phyloP scores from a whole-genome alignment of 2,329 filamentous ascomycete species.

The Aureobasidium leucospermi region DNA sequence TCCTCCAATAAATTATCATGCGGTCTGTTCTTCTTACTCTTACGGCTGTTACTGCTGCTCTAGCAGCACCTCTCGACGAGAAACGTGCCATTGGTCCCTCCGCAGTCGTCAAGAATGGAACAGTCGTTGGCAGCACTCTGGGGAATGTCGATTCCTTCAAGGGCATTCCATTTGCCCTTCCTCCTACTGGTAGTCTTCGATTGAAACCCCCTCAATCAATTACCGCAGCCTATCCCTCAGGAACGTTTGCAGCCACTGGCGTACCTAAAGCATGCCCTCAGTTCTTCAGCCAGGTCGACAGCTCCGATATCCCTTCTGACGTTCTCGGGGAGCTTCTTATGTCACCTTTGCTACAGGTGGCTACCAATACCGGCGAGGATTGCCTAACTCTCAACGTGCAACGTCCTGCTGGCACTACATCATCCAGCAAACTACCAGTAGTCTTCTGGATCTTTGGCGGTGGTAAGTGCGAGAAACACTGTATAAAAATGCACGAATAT shows the following conservation, averaged over 20 bases:
- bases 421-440: slow-evolving; percentile 36
- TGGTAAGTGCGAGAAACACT: neutral
- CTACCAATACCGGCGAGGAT: slow-evolving; percentile 34
- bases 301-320: slow-evolving; percentile 27
- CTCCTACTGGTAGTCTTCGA: slow-evolving; percentile 58
- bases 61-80: slow-evolving; percentile 13
- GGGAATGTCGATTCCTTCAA: slow-evolving; percentile 58
- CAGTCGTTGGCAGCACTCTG: slow-evolving; percentile 43
- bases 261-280: slow-evolving; percentile 62
- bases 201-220: slow-evolving; percentile 61
- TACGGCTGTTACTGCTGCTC: slow-evolving; percentile 11
- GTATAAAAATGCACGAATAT: neutral
- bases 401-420: slow-evolving; percentile 31
- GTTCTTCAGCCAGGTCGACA: slow-evolving; percentile 52
- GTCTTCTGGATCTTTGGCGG: slow-evolving; percentile 45
- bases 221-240: slow-evolving; percentile 42
- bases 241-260: slow-evolving; percentile 54
- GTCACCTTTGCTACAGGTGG: slow-evolving; percentile 32
- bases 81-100: slow-evolving; percentile 34
- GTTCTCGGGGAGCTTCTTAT: slow-evolving; percentile 33
- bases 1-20: neutral
- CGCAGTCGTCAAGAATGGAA: slow-evolving; percentile 51
- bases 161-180: slow-evolving; percentile 67
- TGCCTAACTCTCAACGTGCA: slow-evolving; percentile 39
- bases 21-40: neutral